Base-by-base conservation (phyloP, 2,329 filamentous ascomycete genomes). In the Clarireedia paspali region DNA sequence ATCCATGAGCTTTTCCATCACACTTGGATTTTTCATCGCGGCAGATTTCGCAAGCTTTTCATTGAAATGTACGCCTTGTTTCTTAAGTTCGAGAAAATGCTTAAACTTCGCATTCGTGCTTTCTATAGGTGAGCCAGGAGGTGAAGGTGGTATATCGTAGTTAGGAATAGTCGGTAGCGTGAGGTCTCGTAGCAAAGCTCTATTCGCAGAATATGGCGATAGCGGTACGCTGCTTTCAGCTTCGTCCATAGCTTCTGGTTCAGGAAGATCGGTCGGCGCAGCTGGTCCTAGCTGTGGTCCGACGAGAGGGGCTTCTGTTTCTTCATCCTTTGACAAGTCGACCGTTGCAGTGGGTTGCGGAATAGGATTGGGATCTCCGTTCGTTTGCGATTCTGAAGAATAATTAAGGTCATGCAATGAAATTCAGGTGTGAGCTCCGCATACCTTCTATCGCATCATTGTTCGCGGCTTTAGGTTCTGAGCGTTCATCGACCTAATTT, bases 11-110 rank as follows among this genome's bases (percentile, higher is more conserved):
- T 88, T 90, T 60, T 87, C 82, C 70, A 83, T 80, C 53, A 91
- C 73, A 44, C 79, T 81, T 2, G 89, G 89, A 66, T 92, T 92
- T 51, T 81, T 80, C 57, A 91, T 73, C 6, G 86, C 82, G 0
- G 80, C 72, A 0, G 85, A 87, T 56, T 78, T 77, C 38, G 86
- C 81, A 7, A 94, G 74, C 59, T 87, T 84, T 63, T 83, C 76
- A 69, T 94, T 91, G 76, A 92, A 92, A 71, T 94, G 89, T 15
- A 84, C 77, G 4, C 85, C 85, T 60, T 85, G 82, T 66, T 82
- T 83, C 73, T 94, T 94, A n/a, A 92, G 77, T 47, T 82, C 77
- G 0, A 92, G 78, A 62, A 94, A 92, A 57, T 83, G 82, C 60
- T 82, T 78, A 63, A 92, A 86, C 64, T 89, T 91, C 62, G 80